Base-by-base conservation (phyloP, 1,284 basidiomycete genomes). In the Fomitopsis palustris region DNA sequence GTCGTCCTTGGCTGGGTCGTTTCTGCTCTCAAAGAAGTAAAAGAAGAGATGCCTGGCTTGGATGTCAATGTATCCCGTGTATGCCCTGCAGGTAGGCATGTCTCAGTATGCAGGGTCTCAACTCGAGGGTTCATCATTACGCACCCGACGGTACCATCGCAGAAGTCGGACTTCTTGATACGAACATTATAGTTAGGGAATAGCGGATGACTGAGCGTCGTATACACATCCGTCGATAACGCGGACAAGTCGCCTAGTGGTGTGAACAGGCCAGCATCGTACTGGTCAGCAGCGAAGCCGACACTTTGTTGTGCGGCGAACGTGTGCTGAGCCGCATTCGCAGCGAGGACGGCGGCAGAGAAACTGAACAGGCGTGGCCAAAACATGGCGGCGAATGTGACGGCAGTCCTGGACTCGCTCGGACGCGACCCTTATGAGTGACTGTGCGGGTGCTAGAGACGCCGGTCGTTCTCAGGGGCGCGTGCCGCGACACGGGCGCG, bases 41-140 rank as follows among this genome's bases (percentile, higher is more conserved):
- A 92, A 94, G 77, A 93, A 94, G 33, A 93, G 72, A 63, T 89
- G 87, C 43, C 86, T 80, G 10, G 87, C 85, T 63, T 84, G 79
- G 45, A 84, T 81, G 59, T 90, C 88, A 54, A 90, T 86, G 69
- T 87, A 87, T 25, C 83, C 83, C 1, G 79, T 78, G 62, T 60
- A 64, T 21, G 58, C n/a, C 7, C 60, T 61, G 25, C 8, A 21
- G 16, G 23, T 43, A 27, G 5, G 17, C 6, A 9, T 17, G 25
- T 29, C 3, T 42, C 23, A 55, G 25, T 4, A 57, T 53, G 9
- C 21, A 31, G 12, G 39, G n/a, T 42, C 16, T 37, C 35, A 37
- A 43, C 12, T 9, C 8, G 12, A 47, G 23, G 12, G 21, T 45
- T 8, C 3, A 25, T 16, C 5, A 16, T 3, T 27, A 27, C 65